phyloP scores from a whole-genome alignment of 164 flowering plant genomes.

The Vitis cinerea region DNA sequence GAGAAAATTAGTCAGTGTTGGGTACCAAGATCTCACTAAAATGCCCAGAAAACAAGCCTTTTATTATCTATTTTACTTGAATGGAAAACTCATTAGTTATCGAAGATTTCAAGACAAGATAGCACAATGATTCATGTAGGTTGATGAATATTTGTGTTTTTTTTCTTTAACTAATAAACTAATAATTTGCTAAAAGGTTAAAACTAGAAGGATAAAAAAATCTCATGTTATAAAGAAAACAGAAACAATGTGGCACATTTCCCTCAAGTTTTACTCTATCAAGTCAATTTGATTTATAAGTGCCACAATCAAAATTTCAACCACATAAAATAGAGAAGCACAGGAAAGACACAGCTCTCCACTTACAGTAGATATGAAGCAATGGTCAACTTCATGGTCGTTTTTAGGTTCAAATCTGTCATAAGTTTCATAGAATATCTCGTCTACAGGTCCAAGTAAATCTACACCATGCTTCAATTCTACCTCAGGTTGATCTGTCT shows the following conservation, averaged over 20 bases:
- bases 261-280: background rate
- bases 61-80: too few relatives aligned
- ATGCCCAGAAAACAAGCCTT: too few relatives aligned
- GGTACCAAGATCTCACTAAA: too few relatives aligned
- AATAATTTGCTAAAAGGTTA: background rate
- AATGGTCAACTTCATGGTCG: slow-evolving; percentile 48
- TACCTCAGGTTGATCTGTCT: slow-evolving; percentile 79
- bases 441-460: slow-evolving; percentile 85
- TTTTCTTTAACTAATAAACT: background rate
- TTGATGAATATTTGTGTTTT: too few relatives aligned
- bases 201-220: background rate
- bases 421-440: slow-evolving; percentile 79
- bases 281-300: background rate
- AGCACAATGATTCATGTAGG: too few relatives aligned
- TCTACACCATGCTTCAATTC: slow-evolving; percentile 91
- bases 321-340: background rate
- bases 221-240: too few relatives aligned
- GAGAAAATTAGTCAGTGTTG: too few relatives aligned
- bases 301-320: too few relatives aligned
- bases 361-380: slow-evolving; percentile 88
- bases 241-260: background rate
- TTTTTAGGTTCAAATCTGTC: slow-evolving; percentile 84
- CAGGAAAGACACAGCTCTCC: background rate
- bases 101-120: too few relatives aligned
- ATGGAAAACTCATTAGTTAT: too few relatives aligned